Conservation (phyloP, 768 basidiomycete species). For the Mycena galericulata region DNA sequence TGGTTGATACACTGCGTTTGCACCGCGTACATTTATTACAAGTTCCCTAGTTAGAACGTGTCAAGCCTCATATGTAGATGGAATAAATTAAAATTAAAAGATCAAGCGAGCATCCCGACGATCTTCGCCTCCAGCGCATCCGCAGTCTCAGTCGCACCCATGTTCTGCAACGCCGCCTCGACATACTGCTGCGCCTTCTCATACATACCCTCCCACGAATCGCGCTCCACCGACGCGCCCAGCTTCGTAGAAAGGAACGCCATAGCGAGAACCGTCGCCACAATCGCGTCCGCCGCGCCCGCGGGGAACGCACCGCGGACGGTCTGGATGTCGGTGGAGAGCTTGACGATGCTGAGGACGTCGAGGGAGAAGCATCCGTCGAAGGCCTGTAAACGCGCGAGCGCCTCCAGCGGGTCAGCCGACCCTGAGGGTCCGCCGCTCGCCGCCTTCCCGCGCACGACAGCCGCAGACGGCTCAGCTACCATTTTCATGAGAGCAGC, state of each 20-base stretch:
- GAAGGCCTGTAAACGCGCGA: slow-evolving; percentile 33
- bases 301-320: slow-evolving; percentile 18
- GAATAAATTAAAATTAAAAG: no score
- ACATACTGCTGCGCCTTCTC: slow-evolving; percentile 29
- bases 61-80: no score
- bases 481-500: no score
- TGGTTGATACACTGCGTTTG: no score
- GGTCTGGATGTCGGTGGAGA: neutral
- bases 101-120: no score
- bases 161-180: slow-evolving; percentile 40
- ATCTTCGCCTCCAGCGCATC: no score
- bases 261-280: slow-evolving; percentile 28
- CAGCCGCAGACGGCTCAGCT: no score
- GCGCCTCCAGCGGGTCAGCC: slow-evolving; percentile 7
- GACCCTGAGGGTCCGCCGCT: no score
- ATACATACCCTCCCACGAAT: slow-evolving; percentile 32
- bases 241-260: slow-evolving; percentile 27
- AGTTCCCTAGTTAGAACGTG: no score
- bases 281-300: neutral
- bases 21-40: no score
- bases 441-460: no score
- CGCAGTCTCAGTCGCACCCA: no score
- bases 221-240: slow-evolving; percentile 11
- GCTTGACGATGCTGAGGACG: slow-evolving; percentile 15
- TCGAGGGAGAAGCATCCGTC: slow-evolving; percentile 26